Conservation (phyloP, 2,329 filamentous ascomycete species). For the Alternaria sp. region DNA sequence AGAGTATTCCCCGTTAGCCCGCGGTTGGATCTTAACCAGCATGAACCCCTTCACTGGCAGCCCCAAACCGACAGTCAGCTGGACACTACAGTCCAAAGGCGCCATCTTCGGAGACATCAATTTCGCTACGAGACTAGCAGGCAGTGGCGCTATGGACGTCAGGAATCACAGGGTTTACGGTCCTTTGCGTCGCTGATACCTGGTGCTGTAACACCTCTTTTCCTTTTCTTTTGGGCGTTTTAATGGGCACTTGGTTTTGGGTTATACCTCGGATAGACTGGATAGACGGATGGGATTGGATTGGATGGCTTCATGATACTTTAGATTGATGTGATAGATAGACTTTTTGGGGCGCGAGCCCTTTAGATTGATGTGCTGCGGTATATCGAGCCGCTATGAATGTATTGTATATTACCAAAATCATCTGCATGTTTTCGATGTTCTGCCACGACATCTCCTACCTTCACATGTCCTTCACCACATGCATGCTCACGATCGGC, state of each 20-base stretch:
- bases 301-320: neutral
- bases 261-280: neutral
- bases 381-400: neutral
- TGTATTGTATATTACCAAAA: neutral
- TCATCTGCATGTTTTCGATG: too few relatives aligned
- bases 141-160: conserved; percentile 12
- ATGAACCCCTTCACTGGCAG: conserved; percentile 33
- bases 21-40: conserved; percentile 50
- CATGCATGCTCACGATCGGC: too few relatives aligned
- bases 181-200: conserved; percentile 6
- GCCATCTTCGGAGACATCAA: conserved; percentile 48
- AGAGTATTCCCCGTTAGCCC: conserved; percentile 26
- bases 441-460: too few relatives aligned
- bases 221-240: neutral
- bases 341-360: neutral
- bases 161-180: conserved; percentile 36
- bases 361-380: neutral
- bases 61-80: conserved; percentile 35
- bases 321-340: neutral
- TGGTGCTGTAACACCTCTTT: neutral
- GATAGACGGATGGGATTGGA: neutral
- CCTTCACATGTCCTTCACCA: neutral
- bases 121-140: conserved; percentile 25
- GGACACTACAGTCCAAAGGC: conserved; percentile 50
- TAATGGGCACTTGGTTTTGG: neutral